Base-by-base conservation (phyloP, 306 rosid species). In the Rosa rugosa region DNA sequence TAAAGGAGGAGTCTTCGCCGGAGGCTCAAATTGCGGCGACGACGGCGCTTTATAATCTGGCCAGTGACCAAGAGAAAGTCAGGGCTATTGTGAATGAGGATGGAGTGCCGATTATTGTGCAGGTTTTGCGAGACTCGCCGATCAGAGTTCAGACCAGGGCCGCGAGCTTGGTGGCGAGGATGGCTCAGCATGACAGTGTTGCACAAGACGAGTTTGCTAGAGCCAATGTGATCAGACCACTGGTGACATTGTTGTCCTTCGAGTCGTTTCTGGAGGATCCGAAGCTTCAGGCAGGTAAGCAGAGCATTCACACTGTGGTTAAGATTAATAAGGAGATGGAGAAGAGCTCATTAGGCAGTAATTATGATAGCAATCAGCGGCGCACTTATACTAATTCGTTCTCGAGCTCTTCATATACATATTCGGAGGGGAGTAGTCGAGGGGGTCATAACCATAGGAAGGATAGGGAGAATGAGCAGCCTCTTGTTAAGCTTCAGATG, bases 401-500 rank as follows among this genome's bases (percentile, higher is more conserved):
- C 70, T 86, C 90, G 0, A 84, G 50, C 83, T 79, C 84, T 45
- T 80, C 83, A 2, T 80, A 51, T 72, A 27, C 84, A 0, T 82
- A 75, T 78, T 51, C 47, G n/a, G 94, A 88, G 71, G 92, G 94
- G 18, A 85, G 88, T 85, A 86, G 90, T 68, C 81, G 86, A 22
- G 89, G 69, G 2, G 91, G 92, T 77, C 84, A 44, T 36, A 72
- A 82, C 62, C 53, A 82, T 57, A 84, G 89, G 92, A 92, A 85
- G 78, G 97, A 90, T 71, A 87, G 95, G 90, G 97, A 90, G 85
- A 87, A 82, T 82, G 97, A 88, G 87, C 89, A 74, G 51, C 93
- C 97, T 12, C 67, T 69, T 0, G 82, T 87, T 31, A 92, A 90
- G 87, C 91, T 87, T 83, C 56, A 85, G 84, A 81, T 87, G 81